Percentiles rank a stretch among this genome's conserved stretches.
Conservation (phyloP, 1,284 basidiomycete species). For the Peniophora sp. region DNA sequence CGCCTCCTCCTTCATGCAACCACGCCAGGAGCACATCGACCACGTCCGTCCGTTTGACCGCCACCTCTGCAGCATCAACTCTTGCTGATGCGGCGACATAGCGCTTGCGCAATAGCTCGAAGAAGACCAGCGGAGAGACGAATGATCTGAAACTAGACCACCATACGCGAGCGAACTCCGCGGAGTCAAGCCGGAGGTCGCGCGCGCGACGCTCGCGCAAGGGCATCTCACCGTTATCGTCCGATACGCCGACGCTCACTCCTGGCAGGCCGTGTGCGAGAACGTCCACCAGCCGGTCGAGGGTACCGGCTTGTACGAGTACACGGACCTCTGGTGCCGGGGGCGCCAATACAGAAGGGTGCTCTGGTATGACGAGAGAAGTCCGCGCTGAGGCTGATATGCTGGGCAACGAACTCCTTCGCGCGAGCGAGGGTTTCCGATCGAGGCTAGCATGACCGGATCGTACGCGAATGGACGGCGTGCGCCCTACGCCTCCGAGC, state of each 20-base stretch:
- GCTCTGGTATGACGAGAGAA: slow-evolving; percentile 48
- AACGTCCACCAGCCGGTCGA: slow-evolving; percentile 65
- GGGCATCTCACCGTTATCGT: slow-evolving; percentile 78
- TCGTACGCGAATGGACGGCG: slow-evolving; percentile 69
- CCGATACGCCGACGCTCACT: slow-evolving; percentile 68
- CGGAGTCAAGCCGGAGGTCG: slow-evolving; percentile 60
- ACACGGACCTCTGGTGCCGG: slow-evolving; percentile 46
- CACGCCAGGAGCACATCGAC: slow-evolving; percentile 61
- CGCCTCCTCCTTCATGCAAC: slow-evolving; percentile 51
- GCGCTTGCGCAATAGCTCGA: slow-evolving; percentile 73
- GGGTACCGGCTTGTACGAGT: slow-evolving; percentile 66
- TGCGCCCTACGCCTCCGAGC: slow-evolving; percentile 38
- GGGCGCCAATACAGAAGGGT: slow-evolving; percentile 49
- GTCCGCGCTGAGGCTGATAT: slow-evolving; percentile 47
- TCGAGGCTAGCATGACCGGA: slow-evolving; percentile 43
- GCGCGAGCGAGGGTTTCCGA: slow-evolving; percentile 63
- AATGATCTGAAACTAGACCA: slow-evolving; percentile 77
- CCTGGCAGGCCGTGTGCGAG: slow-evolving; percentile 71
- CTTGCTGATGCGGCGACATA: slow-evolving; percentile 35
- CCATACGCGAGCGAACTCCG: slow-evolving; percentile 67
- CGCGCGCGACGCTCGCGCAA: slow-evolving; percentile 61
- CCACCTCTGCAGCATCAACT: slow-evolving; percentile 15
- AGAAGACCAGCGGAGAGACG: slow-evolving; percentile 68
- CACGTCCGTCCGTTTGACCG: slow-evolving; percentile 43
- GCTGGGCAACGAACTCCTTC: slow-evolving; percentile 70